Base-by-base conservation (phyloP, 352 stramenopile species). In the Phytophthora hibernalis region DNA sequence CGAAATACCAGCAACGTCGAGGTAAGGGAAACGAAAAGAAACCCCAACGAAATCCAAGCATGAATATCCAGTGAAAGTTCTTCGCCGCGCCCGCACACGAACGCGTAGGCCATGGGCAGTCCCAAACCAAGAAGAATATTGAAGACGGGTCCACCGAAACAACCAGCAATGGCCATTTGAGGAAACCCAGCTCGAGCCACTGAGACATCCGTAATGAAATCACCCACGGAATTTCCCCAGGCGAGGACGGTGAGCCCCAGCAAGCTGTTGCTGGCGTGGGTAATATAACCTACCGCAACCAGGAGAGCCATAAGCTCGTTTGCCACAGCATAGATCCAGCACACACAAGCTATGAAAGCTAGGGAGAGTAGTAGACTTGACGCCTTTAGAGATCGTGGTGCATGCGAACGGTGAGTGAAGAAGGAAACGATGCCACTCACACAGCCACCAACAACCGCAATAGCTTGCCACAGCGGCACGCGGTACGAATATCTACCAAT, bases 291-390 rank as follows among this genome's bases (percentile, higher is more conserved):
- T 28, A 92, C 72, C 0, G 87, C 81, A 30, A 92, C 75, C 10
- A 98, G 71, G 22, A 97, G 58, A 12, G 82, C 85, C 56, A 98
- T 85, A 1, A 98, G 59, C 48, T 98, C 92, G 37, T 81, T 90
- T 5, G 92, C 91, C 33, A 98, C 76, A 2, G 86, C 74, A 70
- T 97, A 98, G 66, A 98, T 97, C 94, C 92, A 98, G 45, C 85
- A 85, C 13, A 98, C 89, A 59, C 89, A 97, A 15, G 94, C 87
- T 11, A 82, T 65, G 24, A 97, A 92, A 5, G 80, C 86, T 20
- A 97, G 64, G 8, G 73, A 61, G 37, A 96, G 76, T 49, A 94
- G 79, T n/a, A 90, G 28, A 13, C 79, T 63, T 35, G 76, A 86
- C 40, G 78, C 70, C 35, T 66, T 63, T 5, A 78, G 35, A 8